Base-by-base conservation (phyloP, 164 flowering plant genomes). In the Vitis amurensis region DNA sequence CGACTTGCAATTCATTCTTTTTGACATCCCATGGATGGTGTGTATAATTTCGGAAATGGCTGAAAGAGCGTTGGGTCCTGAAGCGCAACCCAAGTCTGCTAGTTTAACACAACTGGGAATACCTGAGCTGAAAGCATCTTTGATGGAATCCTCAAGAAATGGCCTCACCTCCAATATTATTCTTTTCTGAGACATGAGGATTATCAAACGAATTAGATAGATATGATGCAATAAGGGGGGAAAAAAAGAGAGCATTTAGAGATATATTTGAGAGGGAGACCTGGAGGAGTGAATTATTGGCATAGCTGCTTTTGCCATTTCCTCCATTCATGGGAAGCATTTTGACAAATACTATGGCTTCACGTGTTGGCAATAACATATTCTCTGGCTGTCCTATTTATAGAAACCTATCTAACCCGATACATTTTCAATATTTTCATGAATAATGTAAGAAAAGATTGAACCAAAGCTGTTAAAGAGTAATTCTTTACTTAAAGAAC, bases 311-410 rank as follows among this genome's bases (percentile, higher is more conserved):
- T 2, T 53, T 67, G 14, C 73, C 67, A 60, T 53, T 14, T 47
- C 62, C 55, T 3, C 59, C 73, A 52, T 70, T 70, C 73, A 70
- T 70, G 67, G 56, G 66, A 14, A 62, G 55, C 9, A 70, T 48
- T 4, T 47, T 52, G 9, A 52, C 67, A 10, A 62, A 60, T 52
- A 50, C 59, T 59, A 29, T 55, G 52, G n/a, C 8, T 44, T 67
- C 16, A 7, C 8, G n/a, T n/a, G 6, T 13, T n/a, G 44, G 44
- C 44, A 37, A 37, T 6, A 37, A 14, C 56, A 53, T 11, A n/a
- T 2, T 53, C 56, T 53, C 56, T 53, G 27, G n/a, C 7, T 12
- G 7, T 13, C 15, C n/a, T 12, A 13, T 53, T 53, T 53, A 53
- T 53, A 53, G n/a, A 6, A 37, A 37, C 44, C 44, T 6, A 3